Base-by-base conservation (phyloP, 2,329 filamentous ascomycete species). In the Stachybotrys elegans region DNA sequence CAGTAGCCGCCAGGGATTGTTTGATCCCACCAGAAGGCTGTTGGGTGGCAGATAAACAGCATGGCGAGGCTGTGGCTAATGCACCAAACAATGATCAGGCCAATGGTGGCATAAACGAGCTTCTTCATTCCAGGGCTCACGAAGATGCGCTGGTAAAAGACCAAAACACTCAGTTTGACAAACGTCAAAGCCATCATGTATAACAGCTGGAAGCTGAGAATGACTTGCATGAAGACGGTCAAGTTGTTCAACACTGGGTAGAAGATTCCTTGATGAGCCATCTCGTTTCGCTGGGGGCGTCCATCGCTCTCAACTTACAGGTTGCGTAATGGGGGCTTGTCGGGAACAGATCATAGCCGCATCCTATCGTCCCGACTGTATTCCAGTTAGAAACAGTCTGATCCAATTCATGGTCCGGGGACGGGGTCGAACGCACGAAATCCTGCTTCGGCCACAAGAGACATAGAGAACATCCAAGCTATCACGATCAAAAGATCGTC, bases 141-240 rank as follows among this genome's bases (percentile, higher is more conserved):
- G 54, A 78, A 78, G 49, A 78, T 73, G 52, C 72, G 71, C 51
- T 66, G 67, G 59, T 76, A 77, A 71, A 78, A 74, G 34, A 75
- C 56, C 36, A 78, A 52, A 19, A 78, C 60, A 41, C 68, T 68
- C 13, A 75, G 43, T 50, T 76, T 78, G n/a, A 29, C 25, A 14
- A 14, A 8, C 14, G 25, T 29, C 14, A 29, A 14, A 29, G 25
- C 25, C 8, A 29, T 8, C 25, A 29, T 29, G 14, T 29, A 29
- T 8, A 29, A 14, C 25, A 29, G 25, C 25, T 29, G 25, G 25
- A 29, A 29, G 25, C 25, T 29, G 9, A 29, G 25, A 29, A 29
- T 14, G 9, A 29, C 25, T 29, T 14, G 8, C 25, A 29, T 29
- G 25, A 29, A 29, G 14, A 14, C 14, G 9, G 25, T 8, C 9